These are phyloP conservation scores for Combretum micranthum DNA, from an alignment of 345 rosid genomes.

Conservation along the genomic window DNA sequence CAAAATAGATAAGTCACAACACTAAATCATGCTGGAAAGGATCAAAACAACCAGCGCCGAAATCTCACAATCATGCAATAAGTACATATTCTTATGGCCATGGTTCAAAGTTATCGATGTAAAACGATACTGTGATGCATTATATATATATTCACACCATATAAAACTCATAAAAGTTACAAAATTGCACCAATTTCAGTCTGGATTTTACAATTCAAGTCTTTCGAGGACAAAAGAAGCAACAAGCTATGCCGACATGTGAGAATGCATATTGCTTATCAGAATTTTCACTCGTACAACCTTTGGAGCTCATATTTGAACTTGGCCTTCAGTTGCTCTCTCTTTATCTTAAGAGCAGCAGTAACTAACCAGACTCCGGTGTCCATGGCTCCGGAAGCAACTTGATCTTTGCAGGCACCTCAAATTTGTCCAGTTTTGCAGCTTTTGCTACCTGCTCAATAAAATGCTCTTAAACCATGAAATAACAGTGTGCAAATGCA, in stretches of 20 bases:
- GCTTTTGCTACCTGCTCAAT: conserved; percentile 51
- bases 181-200: too few relatives aligned
- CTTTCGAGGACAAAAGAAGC: too few relatives aligned
- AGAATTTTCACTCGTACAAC: conserved; percentile 35
- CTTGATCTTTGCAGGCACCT: conserved; percentile 69
- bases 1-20: too few relatives aligned
- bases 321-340: conserved; percentile 59
- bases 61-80: too few relatives aligned
- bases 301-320: conserved; percentile 62
- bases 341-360: conserved; percentile 66
- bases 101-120: too few relatives aligned
- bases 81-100: too few relatives aligned
- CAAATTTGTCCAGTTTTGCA: conserved; percentile 67
- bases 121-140: too few relatives aligned
- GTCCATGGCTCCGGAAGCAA: conserved; percentile 75
- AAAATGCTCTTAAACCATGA: background rate
- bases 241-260: background rate
- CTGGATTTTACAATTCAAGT: too few relatives aligned
- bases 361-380: conserved; percentile 76
- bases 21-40: too few relatives aligned
- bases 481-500: background rate
- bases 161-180: too few relatives aligned
- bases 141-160: too few relatives aligned
- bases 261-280: background rate
- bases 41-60: too few relatives aligned